phyloP scores from a whole-genome alignment of 306 rosid species.

The Senna siamea region DNA sequence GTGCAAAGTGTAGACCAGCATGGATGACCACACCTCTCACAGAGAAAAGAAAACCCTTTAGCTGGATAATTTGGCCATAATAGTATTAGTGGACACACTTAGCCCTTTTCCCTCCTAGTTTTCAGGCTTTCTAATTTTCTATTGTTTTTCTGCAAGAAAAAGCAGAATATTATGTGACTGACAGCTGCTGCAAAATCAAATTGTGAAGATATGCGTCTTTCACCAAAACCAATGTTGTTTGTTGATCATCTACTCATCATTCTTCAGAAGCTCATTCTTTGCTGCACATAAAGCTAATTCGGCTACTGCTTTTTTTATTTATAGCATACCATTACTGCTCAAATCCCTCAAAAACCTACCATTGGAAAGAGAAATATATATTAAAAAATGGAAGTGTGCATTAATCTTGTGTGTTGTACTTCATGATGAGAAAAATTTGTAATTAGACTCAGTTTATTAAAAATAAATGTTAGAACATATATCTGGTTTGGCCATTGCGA shows the following conservation, averaged over 20 bases:
- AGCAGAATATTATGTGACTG: not conserved
- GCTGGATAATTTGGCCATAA: not conserved
- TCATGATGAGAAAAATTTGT: too few species aligned
- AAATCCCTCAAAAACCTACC: too few species aligned
- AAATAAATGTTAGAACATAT: too few species aligned
- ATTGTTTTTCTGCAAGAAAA: not conserved
- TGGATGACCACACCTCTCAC: not conserved
- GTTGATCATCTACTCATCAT: constrained; percentile 1
- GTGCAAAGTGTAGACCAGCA: too few species aligned
- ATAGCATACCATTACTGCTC: too few species aligned
- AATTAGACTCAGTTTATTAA: too few species aligned
- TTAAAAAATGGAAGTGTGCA: too few species aligned
- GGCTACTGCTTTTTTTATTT: not conserved
- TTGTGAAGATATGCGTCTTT: not conserved
- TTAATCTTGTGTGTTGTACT: too few species aligned
- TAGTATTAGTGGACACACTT: too few species aligned
- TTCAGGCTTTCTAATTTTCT: not conserved
- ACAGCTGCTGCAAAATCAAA: not conserved
- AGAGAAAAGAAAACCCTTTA: not conserved
- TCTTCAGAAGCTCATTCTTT: not conserved
- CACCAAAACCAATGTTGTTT: not conserved
- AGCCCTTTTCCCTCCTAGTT: too few species aligned
- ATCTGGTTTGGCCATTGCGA: constrained; percentile 7
- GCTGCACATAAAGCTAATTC: not conserved
- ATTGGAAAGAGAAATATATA: too few species aligned